Base-by-base conservation (phyloP, 176 grass and related monocot species). In the Paspalum vaginatum region DNA sequence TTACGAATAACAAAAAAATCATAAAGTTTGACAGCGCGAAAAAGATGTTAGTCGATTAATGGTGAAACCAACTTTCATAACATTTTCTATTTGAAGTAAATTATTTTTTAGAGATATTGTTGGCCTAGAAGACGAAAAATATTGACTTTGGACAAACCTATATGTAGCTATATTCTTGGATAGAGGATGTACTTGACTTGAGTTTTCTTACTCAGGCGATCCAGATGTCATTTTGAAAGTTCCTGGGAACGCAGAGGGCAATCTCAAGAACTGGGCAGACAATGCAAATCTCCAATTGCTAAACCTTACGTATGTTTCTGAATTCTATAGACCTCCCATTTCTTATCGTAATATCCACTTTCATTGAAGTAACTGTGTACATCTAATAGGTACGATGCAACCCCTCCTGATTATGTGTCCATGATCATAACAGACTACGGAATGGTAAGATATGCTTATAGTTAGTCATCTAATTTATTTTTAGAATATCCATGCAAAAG, bases 401-500 rank as follows among this genome's bases (percentile, higher is more conserved):
- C 92, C 50, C 95, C 95, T 70, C 92, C 89, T 79, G 92, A 98
- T 61, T 94, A 92, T 61, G 89, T 97, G 46, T 97, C 92, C n/a
- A 94, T 94, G 91, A 89, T 97, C 68, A 86, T 97, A 78, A 97
- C 95, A 43, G 95, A 97, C 88, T 94, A 94, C 78, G 95, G 95
- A 76, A 98, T 98, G 95, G 95, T 94, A 86, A 83, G 88, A 77
- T 88, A 75, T 58, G 27, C 40, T 73, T 48, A 22, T 61, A 83
- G 18, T 77, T 25, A 11, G 8, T 38, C 9, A 40, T 57, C 4
- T 54, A 75, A 38, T 70, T 20, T 81, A 51, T 68, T 65, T 83
- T 49, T 24, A 21, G 5, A 32, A 39, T 76, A 52, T 17, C 3
- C 8, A 37, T 76, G 44, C 57, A 51, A 27, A 55, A n/a, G 15